Evolutionary conservation across 2,329 filamentous ascomycete genomes (phyloP).

Genomic region (Sporothrix inflata): DNA sequence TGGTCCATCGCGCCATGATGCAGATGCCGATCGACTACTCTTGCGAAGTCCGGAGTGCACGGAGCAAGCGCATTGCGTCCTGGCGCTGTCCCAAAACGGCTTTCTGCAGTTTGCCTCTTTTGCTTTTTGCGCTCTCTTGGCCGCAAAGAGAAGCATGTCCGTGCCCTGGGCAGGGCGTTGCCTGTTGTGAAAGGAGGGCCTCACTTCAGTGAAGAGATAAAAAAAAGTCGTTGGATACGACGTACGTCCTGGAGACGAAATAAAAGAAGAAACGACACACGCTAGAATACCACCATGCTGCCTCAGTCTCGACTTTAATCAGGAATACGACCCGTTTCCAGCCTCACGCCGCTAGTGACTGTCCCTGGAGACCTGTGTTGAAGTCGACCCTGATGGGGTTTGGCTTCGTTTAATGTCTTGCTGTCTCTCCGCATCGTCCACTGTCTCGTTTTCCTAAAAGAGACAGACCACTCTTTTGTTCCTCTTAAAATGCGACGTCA

Average conservation of each 20-base stretch:
- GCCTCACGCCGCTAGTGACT: background rate
- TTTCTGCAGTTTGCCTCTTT: background rate
- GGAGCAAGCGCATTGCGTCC: background rate
- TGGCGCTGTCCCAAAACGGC: background rate
- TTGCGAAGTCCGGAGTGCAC: background rate
- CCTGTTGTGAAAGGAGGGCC: too few species aligned
- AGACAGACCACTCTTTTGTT: background rate
- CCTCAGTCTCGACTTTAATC: background rate
- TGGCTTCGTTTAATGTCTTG: too few species aligned
- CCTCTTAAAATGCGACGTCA: slow-evolving; percentile 11
- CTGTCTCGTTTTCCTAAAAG: background rate
- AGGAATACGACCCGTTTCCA: background rate
- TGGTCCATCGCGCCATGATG: slow-evolving; percentile 6
- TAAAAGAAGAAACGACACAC: background rate
- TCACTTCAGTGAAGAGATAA: background rate
- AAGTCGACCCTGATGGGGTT: too few species aligned
- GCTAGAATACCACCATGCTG: background rate
- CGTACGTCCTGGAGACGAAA: background rate
- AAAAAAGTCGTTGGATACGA: background rate
- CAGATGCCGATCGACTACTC: slow-evolving; percentile 1
- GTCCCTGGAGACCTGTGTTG: too few species aligned
- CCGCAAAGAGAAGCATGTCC: background rate
- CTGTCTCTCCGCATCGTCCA: background rate
- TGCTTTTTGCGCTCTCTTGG: background rate
- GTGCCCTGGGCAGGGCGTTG: background rate